phyloP scores from a whole-genome alignment of 1,284 basidiomycete species.

The Tylopilus orsonianus region DNA sequence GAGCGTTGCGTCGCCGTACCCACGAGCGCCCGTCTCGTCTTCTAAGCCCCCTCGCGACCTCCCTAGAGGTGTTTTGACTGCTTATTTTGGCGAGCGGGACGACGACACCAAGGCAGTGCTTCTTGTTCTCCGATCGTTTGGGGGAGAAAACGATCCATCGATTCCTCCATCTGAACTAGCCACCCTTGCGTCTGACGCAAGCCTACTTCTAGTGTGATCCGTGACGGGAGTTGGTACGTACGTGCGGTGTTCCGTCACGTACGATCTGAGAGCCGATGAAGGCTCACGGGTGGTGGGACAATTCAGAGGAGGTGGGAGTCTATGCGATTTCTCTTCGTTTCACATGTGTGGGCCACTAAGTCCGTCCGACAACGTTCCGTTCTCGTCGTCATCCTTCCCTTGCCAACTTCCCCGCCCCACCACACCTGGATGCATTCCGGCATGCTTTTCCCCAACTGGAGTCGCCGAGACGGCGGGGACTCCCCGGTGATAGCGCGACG shows the following conservation, averaged over 20 bases:
- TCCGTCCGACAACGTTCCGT: background rate
- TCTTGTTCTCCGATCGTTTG: background rate
- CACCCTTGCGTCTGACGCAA: too few species aligned
- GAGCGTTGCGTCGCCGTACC: background rate
- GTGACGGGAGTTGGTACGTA: too few species aligned
- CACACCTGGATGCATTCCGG: background rate
- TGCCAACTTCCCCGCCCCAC: background rate
- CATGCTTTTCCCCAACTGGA: background rate
- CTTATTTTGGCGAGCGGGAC: background rate
- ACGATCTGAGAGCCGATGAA: background rate
- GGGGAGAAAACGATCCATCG: too few species aligned
- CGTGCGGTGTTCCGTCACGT: background rate
- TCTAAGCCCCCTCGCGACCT: background rate
- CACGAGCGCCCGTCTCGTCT: background rate
- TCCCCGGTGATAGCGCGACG: background rate
- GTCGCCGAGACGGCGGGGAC: too few species aligned
- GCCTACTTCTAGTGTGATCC: too few species aligned
- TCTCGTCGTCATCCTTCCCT: background rate
- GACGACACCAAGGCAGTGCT: background rate
- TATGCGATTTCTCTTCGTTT: background rate
- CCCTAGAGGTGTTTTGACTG: too few species aligned
- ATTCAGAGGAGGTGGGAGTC: constrained; percentile 6
- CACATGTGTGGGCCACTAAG: background rate
- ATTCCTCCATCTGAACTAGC: background rate
- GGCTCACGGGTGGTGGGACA: constrained; percentile 2